These are phyloP conservation scores for Chrysoporthe cubensis DNA, from an alignment of 2,329 filamentous ascomycete genomes.

Conservation along the genomic window DNA sequence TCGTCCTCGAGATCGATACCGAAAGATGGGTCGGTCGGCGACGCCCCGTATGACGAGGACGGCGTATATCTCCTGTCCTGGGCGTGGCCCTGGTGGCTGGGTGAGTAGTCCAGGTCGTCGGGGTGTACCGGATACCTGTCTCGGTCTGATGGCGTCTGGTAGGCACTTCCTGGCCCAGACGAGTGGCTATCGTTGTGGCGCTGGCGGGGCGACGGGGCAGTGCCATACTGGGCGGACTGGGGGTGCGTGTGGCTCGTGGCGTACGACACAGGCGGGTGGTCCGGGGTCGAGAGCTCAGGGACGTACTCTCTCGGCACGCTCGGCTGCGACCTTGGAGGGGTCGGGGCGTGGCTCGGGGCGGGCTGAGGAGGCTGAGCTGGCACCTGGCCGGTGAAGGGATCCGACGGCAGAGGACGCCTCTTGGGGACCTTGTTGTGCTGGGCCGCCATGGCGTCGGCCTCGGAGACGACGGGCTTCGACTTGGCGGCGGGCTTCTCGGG, in stretches of 20 bases:
- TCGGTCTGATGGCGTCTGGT: conserved; percentile 37
- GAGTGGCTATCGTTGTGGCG: conserved; percentile 45
- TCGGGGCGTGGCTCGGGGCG: conserved; percentile 33
- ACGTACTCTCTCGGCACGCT: conserved; percentile 29
- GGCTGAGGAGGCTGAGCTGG: conserved; percentile 44
- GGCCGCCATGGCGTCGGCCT: conserved; percentile 43
- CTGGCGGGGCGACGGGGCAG: conserved; percentile 41
- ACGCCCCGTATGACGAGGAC: conserved; percentile 39
- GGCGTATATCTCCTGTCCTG: conserved; percentile 36
- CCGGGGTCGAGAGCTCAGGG: conserved; percentile 40
- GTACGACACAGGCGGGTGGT: conserved; percentile 46
- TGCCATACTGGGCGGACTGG: conserved; percentile 56
- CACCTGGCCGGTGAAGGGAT: conserved; percentile 67
- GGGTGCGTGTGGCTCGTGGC: conserved; percentile 57
- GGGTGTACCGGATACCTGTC: conserved; percentile 41
- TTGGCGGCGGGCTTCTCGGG: conserved; percentile 69
- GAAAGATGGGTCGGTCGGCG: conserved; percentile 37
- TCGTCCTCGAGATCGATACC: conserved; percentile 42
- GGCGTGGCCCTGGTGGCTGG: conserved; percentile 41
- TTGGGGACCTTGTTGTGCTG: conserved; percentile 70
- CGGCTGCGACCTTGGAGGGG: conserved; percentile 25
- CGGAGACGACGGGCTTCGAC: conserved; percentile 47
- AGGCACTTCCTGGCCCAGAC: conserved; percentile 35
- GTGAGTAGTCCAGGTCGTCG: conserved; percentile 44
- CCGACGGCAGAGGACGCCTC: conserved; percentile 80